phyloP scores from a whole-genome alignment of 1,139 yeast species.

The Lodderomyces theae region DNA sequence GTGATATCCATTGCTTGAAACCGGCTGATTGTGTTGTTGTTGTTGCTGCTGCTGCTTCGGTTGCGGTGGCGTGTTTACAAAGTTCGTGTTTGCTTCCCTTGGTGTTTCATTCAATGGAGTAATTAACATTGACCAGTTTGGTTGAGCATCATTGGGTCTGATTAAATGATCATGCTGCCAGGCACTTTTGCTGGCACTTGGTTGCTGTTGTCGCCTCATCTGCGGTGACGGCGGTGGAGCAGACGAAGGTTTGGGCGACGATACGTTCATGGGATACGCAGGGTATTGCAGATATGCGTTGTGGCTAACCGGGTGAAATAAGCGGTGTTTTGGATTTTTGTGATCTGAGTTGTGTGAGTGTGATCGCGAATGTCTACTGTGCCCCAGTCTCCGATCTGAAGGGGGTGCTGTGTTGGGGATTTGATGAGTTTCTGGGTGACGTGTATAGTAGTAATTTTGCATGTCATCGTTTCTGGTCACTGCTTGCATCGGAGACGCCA shows the following conservation, averaged over 20 bases:
- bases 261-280: background rate
- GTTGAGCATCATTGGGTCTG: constrained; percentile 3
- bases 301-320: constrained; percentile 14
- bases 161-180: constrained; percentile 1
- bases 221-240: constrained; percentile 7
- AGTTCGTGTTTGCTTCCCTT: constrained; percentile 3
- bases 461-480: background rate
- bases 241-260: constrained; percentile 6
- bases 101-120: constrained; percentile 20
- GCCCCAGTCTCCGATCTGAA: background rate
- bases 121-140: constrained; percentile 21
- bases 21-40: background rate
- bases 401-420: constrained; percentile 5
- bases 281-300: constrained; percentile 9
- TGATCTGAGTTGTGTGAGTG: constrained; percentile 11
- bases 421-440: background rate
- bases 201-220: constrained; percentile 3
- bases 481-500: constrained; percentile 1
- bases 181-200: constrained; percentile 3
- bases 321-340: constrained; percentile 5
- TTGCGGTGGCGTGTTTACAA: background rate
- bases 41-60: background rate
- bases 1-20: background rate
- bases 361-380: constrained; percentile 9
- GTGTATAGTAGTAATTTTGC: constrained; percentile 2